Evolutionary conservation across 2,329 filamentous ascomycete genomes (phyloP).

Genomic region (Fusarium clavum): DNA sequence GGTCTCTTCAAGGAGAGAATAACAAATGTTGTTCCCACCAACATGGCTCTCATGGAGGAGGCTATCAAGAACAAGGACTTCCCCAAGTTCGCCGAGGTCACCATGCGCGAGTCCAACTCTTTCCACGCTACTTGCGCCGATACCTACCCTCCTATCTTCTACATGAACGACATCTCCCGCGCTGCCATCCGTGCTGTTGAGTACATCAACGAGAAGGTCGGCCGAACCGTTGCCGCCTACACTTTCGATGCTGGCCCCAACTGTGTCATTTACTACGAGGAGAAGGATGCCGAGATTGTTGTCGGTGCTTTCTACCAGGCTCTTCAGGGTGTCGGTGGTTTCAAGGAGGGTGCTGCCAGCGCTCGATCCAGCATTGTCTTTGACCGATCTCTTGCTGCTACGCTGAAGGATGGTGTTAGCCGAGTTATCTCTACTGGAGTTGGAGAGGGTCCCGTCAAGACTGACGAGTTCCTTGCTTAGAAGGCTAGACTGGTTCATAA

Average conservation of each 20-base stretch:
- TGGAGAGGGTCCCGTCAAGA: conserved; percentile 86
- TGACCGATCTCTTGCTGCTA: conserved; percentile 72
- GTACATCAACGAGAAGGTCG: conserved; percentile 83
- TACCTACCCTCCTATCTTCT: conserved; percentile 97
- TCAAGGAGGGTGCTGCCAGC: conserved; percentile 69
- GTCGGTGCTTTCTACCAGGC: conserved; percentile 81
- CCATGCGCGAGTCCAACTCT: conserved; percentile 96
- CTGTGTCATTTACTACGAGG: conserved; percentile 94
- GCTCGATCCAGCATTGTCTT: conserved; percentile 68
- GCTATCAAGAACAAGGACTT: conserved; percentile 86
- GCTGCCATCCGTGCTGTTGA: conserved; percentile 91
- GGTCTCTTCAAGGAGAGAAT: conserved; percentile 86
- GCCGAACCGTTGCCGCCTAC: conserved; percentile 87
- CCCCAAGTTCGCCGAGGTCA: conserved; percentile 85
- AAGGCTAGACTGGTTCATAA: conserved; percentile 66
- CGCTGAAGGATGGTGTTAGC: conserved; percentile 82
- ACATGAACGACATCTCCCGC: conserved; percentile 93
- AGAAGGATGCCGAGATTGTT: conserved; percentile 78
- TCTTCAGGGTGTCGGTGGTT: conserved; percentile 74
- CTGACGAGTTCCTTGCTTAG: conserved; percentile 79
- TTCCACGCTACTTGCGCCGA: conserved; percentile 97
- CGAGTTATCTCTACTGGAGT: conserved; percentile 92
- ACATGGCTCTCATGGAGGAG: conserved; percentile 87
- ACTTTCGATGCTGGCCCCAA: conserved; percentile 98
- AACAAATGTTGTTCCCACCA: conserved; percentile 78